Percentiles rank a stretch among this genome's conserved stretches.
Evolutionary conservation across 345 rosid genomes (phyloP).

Genomic region (Mercurialis annua): DNA sequence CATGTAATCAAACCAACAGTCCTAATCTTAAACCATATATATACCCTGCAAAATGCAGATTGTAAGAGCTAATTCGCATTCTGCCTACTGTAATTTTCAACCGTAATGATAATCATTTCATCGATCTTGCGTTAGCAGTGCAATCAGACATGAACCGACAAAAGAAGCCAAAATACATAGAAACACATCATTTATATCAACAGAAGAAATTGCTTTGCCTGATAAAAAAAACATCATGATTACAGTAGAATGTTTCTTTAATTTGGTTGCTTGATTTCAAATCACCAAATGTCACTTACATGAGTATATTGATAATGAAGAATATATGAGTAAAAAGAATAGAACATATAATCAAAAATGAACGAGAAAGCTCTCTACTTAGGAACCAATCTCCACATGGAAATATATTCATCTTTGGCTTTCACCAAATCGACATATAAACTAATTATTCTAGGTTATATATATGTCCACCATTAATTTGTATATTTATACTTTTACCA

Average conservation of each 20-base stretch:
- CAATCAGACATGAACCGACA: no score
- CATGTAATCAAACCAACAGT: no score
- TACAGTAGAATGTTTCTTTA: neutral
- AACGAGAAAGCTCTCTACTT: no score
- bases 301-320: neutral
- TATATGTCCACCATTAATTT: conserved; percentile 3
- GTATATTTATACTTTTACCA: conserved; percentile 14
- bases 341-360: neutral
- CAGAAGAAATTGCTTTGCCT: neutral
- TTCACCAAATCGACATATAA: neutral
- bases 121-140: no score
- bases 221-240: conserved; percentile 4
- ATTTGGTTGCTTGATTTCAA: conserved; percentile 11
- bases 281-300: neutral
- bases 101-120: no score
- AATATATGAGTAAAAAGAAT: neutral
- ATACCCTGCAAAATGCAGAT: no score
- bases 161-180: no score
- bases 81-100: no score
- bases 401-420: neutral
- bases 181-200: no score
- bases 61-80: no score
- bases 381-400: neutral
- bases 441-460: conserved; percentile 3
- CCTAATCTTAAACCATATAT: no score